Evolutionary conservation across 108 stramenopile genomes (phyloP).

Genomic region (Bacterosira constricta): DNA sequence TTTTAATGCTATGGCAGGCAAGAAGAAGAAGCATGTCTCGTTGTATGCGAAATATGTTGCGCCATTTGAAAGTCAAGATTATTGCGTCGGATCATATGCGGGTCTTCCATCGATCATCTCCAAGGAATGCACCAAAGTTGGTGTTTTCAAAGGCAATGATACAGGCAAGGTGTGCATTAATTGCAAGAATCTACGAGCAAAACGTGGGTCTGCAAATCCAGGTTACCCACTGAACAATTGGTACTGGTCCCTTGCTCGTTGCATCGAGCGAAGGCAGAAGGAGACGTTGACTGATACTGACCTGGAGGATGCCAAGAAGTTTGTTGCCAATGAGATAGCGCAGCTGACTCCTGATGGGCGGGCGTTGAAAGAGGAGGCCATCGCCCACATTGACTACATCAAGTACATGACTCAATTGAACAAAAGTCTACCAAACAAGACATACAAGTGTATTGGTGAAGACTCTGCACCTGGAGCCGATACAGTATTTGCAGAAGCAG

Average conservation of each 20-base stretch:
- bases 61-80: background rate
- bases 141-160: background rate
- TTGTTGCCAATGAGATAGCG: background rate
- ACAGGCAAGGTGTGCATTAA: background rate
- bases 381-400: background rate
- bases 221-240: background rate
- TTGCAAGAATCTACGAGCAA: background rate
- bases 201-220: background rate
- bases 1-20: background rate
- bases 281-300: background rate
- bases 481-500: too few species aligned
- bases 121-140: background rate
- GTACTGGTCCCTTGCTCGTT: background rate
- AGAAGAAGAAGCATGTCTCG: background rate
- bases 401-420: background rate
- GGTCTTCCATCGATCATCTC: background rate
- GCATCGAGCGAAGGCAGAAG: background rate
- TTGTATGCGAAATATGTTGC: background rate
- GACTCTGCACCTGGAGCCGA: too few species aligned
- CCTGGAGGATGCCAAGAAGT: background rate
- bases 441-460: too few species aligned
- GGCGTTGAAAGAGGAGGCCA: background rate
- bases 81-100: background rate
- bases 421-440: background rate
- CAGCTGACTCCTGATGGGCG: background rate